phyloP scores from a whole-genome alignment of 1,284 basidiomycete genomes.

The Boletellus deceptivus region DNA sequence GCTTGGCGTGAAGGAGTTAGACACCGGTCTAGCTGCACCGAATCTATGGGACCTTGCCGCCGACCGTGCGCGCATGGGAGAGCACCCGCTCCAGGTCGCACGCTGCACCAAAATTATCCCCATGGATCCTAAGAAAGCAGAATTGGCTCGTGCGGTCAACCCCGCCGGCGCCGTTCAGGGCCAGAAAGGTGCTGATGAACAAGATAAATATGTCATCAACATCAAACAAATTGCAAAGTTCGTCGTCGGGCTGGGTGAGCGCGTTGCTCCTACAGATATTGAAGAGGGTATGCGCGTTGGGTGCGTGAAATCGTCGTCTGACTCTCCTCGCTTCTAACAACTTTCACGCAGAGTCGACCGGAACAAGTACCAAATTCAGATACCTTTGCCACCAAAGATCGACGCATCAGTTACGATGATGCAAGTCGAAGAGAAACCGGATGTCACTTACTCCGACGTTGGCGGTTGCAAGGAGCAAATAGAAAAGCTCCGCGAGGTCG shows the following conservation, averaged over 20 bases:
- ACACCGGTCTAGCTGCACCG: slow-evolving; percentile 95
- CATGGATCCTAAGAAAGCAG: slow-evolving; percentile 69
- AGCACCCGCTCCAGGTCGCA: slow-evolving; percentile 95
- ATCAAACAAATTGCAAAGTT: slow-evolving; percentile 99
- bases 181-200: slow-evolving; percentile 91
- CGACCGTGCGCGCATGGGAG: slow-evolving; percentile 86
- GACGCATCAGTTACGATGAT: slow-evolving; percentile 99
- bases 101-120: slow-evolving; percentile 99
- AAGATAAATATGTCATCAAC: slow-evolving; percentile 99
- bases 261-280: slow-evolving; percentile 96
- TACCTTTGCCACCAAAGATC: slow-evolving; percentile 99
- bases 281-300: slow-evolving; percentile 99
- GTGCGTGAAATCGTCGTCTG: slow-evolving; percentile 44
- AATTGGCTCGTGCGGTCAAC: slow-evolving; percentile 71
- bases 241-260: slow-evolving; percentile 95
- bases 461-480: slow-evolving; percentile 99
- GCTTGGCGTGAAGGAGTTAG: slow-evolving; percentile 97
- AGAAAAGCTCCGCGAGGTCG: slow-evolving; percentile 98
- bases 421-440: slow-evolving; percentile 99
- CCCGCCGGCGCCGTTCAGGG: slow-evolving; percentile 74
- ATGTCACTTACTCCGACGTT: slow-evolving; percentile 97
- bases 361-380: slow-evolving; percentile 98
- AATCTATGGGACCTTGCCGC: slow-evolving; percentile 95
- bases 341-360: slow-evolving; percentile 67
- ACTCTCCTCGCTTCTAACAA: background rate